phyloP scores from a whole-genome alignment of 2,329 filamentous ascomycete genomes.

The Claviceps sp. region DNA sequence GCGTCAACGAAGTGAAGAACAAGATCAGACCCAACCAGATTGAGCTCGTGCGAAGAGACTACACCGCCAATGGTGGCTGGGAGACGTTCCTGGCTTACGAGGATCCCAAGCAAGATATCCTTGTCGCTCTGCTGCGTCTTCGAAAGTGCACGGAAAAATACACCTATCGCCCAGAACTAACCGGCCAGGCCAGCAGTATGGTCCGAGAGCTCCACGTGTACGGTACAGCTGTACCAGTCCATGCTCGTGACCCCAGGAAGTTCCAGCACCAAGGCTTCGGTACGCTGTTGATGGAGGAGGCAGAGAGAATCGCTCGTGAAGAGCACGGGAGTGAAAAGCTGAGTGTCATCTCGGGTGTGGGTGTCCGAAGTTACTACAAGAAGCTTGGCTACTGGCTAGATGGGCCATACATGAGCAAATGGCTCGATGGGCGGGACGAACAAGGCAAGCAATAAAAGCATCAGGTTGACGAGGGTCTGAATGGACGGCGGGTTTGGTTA shows the following conservation, averaged over 20 bases:
- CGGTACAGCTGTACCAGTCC: constrained; percentile 91
- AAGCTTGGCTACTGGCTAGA: constrained; percentile 90
- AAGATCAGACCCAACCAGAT: constrained; percentile 95
- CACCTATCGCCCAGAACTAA: constrained; percentile 81
- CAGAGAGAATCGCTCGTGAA: constrained; percentile 83
- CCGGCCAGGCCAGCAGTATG: constrained; percentile 74
- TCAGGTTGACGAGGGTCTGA: too few species aligned
- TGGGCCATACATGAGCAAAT: constrained; percentile 70
- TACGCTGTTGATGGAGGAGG: constrained; percentile 93
- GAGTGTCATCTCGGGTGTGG: constrained; percentile 94
- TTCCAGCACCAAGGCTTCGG: constrained; percentile 98
- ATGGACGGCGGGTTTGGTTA: too few species aligned
- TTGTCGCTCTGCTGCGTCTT: constrained; percentile 79
- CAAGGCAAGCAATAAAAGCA: constrained; percentile 1
- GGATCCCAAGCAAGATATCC: constrained; percentile 94
- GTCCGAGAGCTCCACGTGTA: constrained; percentile 95
- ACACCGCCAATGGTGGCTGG: constrained; percentile 91
- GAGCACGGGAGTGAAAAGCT: constrained; percentile 93
- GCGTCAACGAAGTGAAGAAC: constrained; percentile 98
- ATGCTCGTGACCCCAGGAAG: constrained; percentile 86
- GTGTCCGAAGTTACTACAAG: constrained; percentile 87
- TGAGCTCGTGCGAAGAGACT: constrained; percentile 87
- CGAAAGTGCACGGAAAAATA: constrained; percentile 85
- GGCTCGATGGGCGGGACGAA: constrained; percentile 35
- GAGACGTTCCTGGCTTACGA: constrained; percentile 98